Conservation (phyloP, 306 rosid genomes). For the Trichosanthes cucumerina region DNA sequence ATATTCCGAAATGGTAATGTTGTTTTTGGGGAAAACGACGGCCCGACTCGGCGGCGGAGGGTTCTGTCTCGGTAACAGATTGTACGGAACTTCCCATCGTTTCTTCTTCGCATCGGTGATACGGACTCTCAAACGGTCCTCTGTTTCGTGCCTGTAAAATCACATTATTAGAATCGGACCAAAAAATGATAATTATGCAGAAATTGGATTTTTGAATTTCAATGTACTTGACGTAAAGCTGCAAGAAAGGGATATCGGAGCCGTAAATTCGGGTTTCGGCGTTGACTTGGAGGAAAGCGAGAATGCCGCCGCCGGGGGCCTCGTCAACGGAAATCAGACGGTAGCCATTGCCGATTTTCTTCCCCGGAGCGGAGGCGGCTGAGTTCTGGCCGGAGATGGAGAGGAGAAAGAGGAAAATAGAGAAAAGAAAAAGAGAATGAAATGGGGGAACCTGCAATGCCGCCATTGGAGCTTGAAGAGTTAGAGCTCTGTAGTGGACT, state of each 20-base stretch:
- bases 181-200: neutral
- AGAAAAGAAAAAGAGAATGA: constrained; percentile 7
- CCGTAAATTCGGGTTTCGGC: constrained; percentile 47
- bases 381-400: constrained; percentile 12
- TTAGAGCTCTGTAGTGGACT: neutral
- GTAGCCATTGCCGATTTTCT: constrained; percentile 66
- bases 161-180: neutral
- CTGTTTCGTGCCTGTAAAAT: constrained; percentile 54
- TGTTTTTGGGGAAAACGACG: constrained; percentile 26
- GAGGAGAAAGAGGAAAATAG: constrained; percentile 25
- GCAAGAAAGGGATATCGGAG: constrained; percentile 59
- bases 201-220: neutral
- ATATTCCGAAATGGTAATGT: constrained; percentile 36
- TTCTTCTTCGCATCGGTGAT: constrained; percentile 66
- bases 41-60: constrained; percentile 44
- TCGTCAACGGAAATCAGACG: constrained; percentile 61
- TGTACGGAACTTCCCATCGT: constrained; percentile 91
- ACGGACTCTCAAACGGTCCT: constrained; percentile 67
- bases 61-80: constrained; percentile 56
- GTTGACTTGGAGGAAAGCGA: constrained; percentile 57
- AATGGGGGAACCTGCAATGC: neutral
- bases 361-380: constrained; percentile 23
- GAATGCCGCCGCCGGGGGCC: constrained; percentile 52
- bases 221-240: constrained; percentile 66
- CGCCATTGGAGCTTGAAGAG: constrained; percentile 8